phyloP scores from a whole-genome alignment of 345 rosid genomes.

The Eucalyptus rudis region DNA sequence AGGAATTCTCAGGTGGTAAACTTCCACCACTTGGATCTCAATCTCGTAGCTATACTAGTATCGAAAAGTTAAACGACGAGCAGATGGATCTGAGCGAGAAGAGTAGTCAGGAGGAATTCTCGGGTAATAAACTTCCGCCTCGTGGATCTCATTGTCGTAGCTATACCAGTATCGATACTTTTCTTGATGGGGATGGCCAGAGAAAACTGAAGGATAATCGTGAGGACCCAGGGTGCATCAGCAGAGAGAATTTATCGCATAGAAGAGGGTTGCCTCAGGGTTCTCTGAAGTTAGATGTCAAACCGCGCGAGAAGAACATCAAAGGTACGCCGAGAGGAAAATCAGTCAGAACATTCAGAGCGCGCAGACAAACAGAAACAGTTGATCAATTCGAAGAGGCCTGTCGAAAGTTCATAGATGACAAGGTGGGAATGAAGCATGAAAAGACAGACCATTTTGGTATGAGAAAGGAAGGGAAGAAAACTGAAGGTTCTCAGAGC shows the following conservation, averaged over 20 bases:
- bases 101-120: neutral
- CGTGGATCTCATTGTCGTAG: neutral
- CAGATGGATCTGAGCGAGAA: neutral
- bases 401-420: neutral
- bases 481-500: neutral
- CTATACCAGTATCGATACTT: slow-evolving; percentile 6
- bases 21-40: neutral
- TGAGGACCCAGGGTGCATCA: slow-evolving; percentile 1
- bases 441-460: neutral
- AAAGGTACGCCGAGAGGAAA: slow-evolving; percentile 42
- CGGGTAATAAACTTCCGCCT: neutral
- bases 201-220: neutral
- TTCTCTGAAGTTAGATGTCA: slow-evolving; percentile 21
- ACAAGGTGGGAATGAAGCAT: neutral
- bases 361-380: slow-evolving; percentile 3
- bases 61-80: neutral
- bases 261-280: slow-evolving; percentile 5
- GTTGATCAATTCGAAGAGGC: slow-evolving; percentile 10
- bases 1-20: neutral
- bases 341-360: slow-evolving; percentile 59
- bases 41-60: neutral
- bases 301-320: neutral
- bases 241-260: slow-evolving; percentile 1
- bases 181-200: slow-evolving; percentile 5
- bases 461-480: slow-evolving; percentile 1